Percentiles rank a stretch among this genome's conserved stretches.
Evolutionary conservation across 805 yeast species (phyloP).

Genomic region (Suhomyces vadensis): DNA sequence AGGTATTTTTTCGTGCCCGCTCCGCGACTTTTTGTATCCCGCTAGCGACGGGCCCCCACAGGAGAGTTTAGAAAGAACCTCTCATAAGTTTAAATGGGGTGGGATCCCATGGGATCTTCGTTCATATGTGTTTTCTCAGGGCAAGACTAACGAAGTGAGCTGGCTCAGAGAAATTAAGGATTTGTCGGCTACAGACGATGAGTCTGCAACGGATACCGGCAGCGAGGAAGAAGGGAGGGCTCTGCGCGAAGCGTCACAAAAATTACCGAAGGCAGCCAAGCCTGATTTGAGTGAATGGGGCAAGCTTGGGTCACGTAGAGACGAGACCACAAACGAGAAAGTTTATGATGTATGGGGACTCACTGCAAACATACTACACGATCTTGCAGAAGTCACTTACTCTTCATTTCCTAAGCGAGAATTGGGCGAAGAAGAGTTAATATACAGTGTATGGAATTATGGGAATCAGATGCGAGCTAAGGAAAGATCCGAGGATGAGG

Average conservation of each 20-base stretch:
- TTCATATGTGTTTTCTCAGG: slow-evolving; percentile 60
- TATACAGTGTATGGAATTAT: slow-evolving; percentile 52
- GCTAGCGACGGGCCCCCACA: slow-evolving; percentile 15
- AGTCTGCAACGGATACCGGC: slow-evolving; percentile 20
- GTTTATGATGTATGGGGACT: slow-evolving; percentile 81
- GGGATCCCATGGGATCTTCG: slow-evolving; percentile 67
- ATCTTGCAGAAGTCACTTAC: slow-evolving; percentile 59
- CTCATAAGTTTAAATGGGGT: slow-evolving; percentile 60
- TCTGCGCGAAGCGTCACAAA: slow-evolving; percentile 5
- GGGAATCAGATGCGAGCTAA: slow-evolving; percentile 56
- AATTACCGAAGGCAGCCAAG: slow-evolving; percentile 10
- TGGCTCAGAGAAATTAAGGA: slow-evolving; percentile 63
- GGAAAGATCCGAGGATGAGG: slow-evolving; percentile 55
- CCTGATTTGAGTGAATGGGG: slow-evolving; percentile 37
- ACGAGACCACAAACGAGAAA: slow-evolving; percentile 41
- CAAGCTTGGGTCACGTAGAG: slow-evolving; percentile 38
- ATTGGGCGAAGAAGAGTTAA: slow-evolving; percentile 67
- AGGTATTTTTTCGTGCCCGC: slow-evolving; percentile 68
- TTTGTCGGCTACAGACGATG: slow-evolving; percentile 61
- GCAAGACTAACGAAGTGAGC: slow-evolving; percentile 52
- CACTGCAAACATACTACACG: slow-evolving; percentile 77
- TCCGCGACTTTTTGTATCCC: slow-evolving; percentile 55
- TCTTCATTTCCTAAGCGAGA: slow-evolving; percentile 16
- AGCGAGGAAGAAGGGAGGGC: slow-evolving; percentile 15
- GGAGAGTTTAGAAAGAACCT: slow-evolving; percentile 35